Base-by-base conservation (phyloP, 83 land plant species). In the Picea abies region DNA sequence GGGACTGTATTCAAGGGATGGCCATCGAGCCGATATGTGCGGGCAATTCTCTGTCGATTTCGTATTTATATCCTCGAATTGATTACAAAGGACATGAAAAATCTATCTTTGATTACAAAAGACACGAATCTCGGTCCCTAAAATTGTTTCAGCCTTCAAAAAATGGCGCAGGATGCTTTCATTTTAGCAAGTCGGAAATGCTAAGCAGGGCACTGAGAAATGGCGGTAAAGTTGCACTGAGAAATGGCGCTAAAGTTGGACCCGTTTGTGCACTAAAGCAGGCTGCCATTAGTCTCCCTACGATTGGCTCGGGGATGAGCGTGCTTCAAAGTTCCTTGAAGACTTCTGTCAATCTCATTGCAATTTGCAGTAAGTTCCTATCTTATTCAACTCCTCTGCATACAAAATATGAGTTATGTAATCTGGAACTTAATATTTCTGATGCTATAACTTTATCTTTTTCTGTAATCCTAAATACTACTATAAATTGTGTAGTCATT, bases 351-450 rank as follows among this genome's bases (percentile, higher is more conserved):
- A 72, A 41, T 72, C 76, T 72, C 56, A 39, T 72, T 41, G 76
- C 76, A 72, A 72, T 72, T 39, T 72, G 76, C 76, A 72, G 76
- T 72, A 72, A 72, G 76, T 41, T 72, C n/a, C 3, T 52, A 52
- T 52, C 58, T 52, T 49, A 49, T 49, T 49, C 56, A 52, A 52
- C 14, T 52, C 58, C 58, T 12, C 14, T 52, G 58, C 58, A 52
- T 11, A 52, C 14, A 52, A 52, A 52, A 52, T 52, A 52, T 52
- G 14, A 1, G 58, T 52, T 11, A 52, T 52, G 58, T 52, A 52
- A 52, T 11, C 12, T 52, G 58, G 14, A 52, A 52, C 3, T 52
- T 52, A 52, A 11, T 11, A 52, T 52, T 11, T 52, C 58, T 52
- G 14, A 52, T 1, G 14, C 58, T 52, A 49, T 49, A 49, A 52